phyloP scores from a whole-genome alignment of 2,329 filamentous ascomycete genomes.

The Arthrobotrys entomopaga region DNA sequence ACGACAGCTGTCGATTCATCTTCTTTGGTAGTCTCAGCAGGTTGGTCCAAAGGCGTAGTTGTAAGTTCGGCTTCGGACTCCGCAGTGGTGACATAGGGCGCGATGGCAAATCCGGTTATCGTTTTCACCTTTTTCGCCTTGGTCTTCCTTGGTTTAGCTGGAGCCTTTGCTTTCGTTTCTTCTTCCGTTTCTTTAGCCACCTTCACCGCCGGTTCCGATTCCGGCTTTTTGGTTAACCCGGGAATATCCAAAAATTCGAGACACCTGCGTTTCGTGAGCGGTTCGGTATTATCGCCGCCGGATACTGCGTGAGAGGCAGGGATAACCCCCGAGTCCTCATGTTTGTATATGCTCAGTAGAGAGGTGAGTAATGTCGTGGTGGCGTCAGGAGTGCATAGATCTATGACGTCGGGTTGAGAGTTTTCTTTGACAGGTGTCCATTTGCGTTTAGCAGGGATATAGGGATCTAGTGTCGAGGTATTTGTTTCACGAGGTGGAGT shows the following conservation, averaged over 20 bases:
- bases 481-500: constrained; percentile 37
- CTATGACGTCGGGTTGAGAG: constrained; percentile 34
- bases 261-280: constrained; percentile 24
- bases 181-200: constrained; percentile 5
- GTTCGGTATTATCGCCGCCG: constrained; percentile 5
- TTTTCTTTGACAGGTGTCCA: constrained; percentile 51
- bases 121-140: constrained; percentile 7
- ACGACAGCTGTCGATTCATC: background rate
- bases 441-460: constrained; percentile 40
- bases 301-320: background rate
- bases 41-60: background rate
- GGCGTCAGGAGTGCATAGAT: constrained; percentile 45
- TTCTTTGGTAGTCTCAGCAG: background rate
- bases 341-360: constrained; percentile 27
- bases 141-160: constrained; percentile 7
- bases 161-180: constrained; percentile 10
- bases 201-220: background rate
- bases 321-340: constrained; percentile 2
- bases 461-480: constrained; percentile 4
- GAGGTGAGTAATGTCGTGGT: constrained; percentile 25
- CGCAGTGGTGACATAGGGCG: background rate
- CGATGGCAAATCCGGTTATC: background rate
- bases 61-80: background rate
- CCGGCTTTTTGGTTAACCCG: background rate
- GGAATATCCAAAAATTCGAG: constrained; percentile 32